Percentiles rank a stretch among this genome's conserved stretches.
phyloP scores from a whole-genome alignment of 148 eudicot species.

The Camellia granthamiana region DNA sequence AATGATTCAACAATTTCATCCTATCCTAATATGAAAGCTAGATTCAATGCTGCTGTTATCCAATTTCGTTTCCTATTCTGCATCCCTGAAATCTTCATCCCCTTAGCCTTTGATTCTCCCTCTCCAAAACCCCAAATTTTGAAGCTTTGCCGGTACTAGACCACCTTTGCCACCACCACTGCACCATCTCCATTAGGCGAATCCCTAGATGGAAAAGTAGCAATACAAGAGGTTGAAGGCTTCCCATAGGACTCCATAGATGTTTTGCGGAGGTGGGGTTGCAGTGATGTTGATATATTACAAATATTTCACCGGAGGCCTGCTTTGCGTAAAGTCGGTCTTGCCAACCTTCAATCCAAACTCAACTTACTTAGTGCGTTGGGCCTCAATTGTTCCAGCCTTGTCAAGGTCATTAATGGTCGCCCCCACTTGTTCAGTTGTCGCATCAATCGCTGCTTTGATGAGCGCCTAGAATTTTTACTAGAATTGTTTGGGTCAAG shows the following conservation, averaged over 20 bases:
- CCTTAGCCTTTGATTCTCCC: background rate
- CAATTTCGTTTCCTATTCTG: background rate
- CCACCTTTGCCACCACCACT: constrained; percentile 15
- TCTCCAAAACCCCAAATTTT: constrained; percentile 4
- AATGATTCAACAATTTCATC: background rate
- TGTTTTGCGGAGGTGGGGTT: constrained; percentile 64
- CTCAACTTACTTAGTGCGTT: constrained; percentile 41
- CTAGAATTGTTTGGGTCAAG: constrained; percentile 52
- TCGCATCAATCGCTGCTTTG: constrained; percentile 32
- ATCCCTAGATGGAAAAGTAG: constrained; percentile 11
- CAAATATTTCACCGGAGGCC: constrained; percentile 46
- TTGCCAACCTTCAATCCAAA: constrained; percentile 44
- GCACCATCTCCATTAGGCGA: constrained; percentile 14
- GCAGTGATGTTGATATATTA: constrained; percentile 41
- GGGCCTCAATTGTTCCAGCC: constrained; percentile 44
- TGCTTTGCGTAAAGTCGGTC: constrained; percentile 33
- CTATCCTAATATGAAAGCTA: constrained; percentile 10
- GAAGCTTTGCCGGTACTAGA: constrained; percentile 3
- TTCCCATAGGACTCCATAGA: constrained; percentile 31
- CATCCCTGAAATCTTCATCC: background rate
- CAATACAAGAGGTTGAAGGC: constrained; percentile 11
- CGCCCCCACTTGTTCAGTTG: constrained; percentile 60
- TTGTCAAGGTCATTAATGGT: constrained; percentile 45
- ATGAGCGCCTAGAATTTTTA: constrained; percentile 45
- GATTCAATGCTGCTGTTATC: background rate